Conservation (phyloP, 2,329 filamentous ascomycete genomes). For the Pestalotiopsis fici region DNA sequence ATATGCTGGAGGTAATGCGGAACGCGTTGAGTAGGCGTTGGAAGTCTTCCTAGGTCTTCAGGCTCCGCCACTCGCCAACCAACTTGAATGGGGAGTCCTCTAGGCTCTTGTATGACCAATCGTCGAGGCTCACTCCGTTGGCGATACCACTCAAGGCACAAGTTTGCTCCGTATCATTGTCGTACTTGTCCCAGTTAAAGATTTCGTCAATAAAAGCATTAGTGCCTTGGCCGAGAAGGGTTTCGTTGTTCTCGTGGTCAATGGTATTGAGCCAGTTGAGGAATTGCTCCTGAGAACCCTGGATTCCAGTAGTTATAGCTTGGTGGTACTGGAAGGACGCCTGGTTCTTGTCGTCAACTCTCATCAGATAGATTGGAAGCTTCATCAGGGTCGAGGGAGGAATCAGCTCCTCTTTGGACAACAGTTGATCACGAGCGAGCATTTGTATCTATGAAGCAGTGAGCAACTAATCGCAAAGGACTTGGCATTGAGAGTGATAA, state of each 20-base stretch:
- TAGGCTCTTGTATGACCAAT: neutral
- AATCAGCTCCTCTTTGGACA: neutral
- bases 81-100: neutral
- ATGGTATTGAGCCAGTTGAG: neutral
- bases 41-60: constrained; percentile 2
- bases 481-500: neutral
- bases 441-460: neutral
- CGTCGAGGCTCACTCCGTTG: neutral
- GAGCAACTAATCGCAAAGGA: neutral
- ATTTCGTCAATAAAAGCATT: neutral
- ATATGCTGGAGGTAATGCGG: neutral
- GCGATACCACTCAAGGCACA: neutral
- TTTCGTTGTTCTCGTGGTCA: neutral
- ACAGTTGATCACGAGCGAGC: neutral
- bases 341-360: neutral
- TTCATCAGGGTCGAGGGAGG: neutral
- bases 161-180: neutral
- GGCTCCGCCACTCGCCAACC: neutral
- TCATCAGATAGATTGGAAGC: neutral
- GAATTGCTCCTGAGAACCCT: neutral
- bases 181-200: neutral
- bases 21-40: neutral
- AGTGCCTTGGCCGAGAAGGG: neutral
- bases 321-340: neutral
- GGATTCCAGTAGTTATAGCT: neutral